phyloP scores from a whole-genome alignment of 202 grass and related monocot species.

The Musa balbisiana region DNA sequence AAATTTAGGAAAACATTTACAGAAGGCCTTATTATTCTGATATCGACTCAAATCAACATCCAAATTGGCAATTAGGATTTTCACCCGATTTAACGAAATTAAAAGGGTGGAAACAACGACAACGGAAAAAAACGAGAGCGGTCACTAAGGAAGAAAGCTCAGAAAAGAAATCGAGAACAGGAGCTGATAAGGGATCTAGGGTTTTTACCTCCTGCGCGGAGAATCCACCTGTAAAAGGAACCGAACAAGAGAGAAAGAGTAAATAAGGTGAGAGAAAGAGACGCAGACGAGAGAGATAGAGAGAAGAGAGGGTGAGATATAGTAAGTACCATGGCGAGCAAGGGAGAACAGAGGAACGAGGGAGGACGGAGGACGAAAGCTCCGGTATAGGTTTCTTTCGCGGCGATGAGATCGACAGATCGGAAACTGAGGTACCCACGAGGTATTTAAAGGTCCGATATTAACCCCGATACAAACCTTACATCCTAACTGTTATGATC shows the following conservation, averaged over 20 bases:
- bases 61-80: not conserved
- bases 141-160: not conserved
- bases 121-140: not conserved
- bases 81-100: not conserved
- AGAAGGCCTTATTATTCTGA: not conserved
- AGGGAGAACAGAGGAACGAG: not conserved
- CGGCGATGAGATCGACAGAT: not conserved
- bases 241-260: not conserved
- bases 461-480: too few relatives aligned
- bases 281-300: not conserved
- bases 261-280: not conserved
- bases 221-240: conserved; percentile 5
- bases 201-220: conserved; percentile 5
- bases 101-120: not conserved
- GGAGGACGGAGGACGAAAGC: not conserved
- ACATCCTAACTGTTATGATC: too few relatives aligned
- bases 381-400: not conserved
- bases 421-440: not conserved
- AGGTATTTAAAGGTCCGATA: too few relatives aligned
- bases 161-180: not conserved
- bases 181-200: not conserved
- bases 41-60: not conserved
- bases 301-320: not conserved
- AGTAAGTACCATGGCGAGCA: not conserved
- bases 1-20: not conserved